Conservation (phyloP, 2,329 filamentous ascomycete species). For the Pseudophaeomoniella oleicola region DNA sequence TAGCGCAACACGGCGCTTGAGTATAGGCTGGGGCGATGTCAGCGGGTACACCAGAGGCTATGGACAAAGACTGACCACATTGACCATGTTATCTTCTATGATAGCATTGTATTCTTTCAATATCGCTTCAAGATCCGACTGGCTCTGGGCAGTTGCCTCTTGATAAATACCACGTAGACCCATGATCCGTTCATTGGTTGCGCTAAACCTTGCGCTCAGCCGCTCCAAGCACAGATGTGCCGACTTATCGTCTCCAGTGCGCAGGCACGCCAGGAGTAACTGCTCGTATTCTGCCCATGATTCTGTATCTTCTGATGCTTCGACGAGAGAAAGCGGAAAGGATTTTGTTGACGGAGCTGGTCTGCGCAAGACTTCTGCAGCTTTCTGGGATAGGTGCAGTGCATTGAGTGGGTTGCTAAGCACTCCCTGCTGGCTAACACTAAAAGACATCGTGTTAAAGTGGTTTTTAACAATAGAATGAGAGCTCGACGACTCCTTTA, state of each 20-base stretch:
- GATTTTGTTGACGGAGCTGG: conserved; percentile 32
- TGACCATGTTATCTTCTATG: conserved; percentile 57
- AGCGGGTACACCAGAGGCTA: conserved; percentile 12
- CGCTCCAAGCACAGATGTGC: conserved; percentile 63
- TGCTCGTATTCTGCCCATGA: conserved; percentile 81
- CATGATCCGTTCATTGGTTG: conserved; percentile 72
- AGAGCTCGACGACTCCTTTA: too few relatives aligned
- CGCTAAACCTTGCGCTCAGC: conserved; percentile 67
- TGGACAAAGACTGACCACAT: conserved; percentile 48
- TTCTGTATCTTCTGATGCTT: conserved; percentile 54
- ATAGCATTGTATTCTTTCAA: conserved; percentile 66
- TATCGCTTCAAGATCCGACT: conserved; percentile 51
- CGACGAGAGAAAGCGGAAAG: conserved; percentile 37
- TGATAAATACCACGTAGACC: conserved; percentile 69
- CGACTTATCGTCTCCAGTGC: conserved; percentile 66
- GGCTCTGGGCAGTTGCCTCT: conserved; percentile 61
- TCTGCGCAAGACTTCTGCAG: conserved; percentile 27
- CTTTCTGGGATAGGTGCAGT: conserved; percentile 26
- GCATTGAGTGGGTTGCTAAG: conserved; percentile 28
- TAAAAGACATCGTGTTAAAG: background rate
- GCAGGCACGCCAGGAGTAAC: conserved; percentile 67
- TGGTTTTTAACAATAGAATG: too few relatives aligned
- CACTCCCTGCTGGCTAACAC: background rate
- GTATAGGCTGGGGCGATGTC: conserved; percentile 48
- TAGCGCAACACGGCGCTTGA: conserved; percentile 71